These are phyloP conservation scores for Hypholoma fasciculare DNA, from an alignment of 768 basidiomycete species.

Conservation along the genomic window DNA sequence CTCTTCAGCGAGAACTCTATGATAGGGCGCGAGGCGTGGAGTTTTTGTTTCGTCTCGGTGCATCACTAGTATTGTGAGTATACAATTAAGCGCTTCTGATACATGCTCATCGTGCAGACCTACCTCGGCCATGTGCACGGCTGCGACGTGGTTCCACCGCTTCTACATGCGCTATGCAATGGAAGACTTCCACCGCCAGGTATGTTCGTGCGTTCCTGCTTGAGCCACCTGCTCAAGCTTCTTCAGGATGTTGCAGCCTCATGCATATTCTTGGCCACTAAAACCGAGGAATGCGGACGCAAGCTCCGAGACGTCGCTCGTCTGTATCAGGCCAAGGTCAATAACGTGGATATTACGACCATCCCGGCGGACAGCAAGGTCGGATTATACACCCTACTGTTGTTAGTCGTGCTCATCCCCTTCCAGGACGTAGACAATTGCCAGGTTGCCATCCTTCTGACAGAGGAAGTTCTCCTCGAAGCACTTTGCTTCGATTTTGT, in stretches of 20 bases:
- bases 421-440: constrained; percentile 74
- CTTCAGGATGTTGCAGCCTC: constrained; percentile 79
- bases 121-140: constrained; percentile 80
- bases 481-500: constrained; percentile 87
- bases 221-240: constrained; percentile 10
- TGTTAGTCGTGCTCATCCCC: constrained; percentile 6
- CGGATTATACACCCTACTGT: constrained; percentile 6
- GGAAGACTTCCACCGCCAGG: constrained; percentile 81
- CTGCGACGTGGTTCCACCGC: constrained; percentile 88
- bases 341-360: constrained; percentile 50
- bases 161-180: constrained; percentile 88
- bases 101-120: constrained; percentile 46
- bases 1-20: constrained; percentile 72
- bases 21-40: constrained; percentile 82
- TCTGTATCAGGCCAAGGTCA: constrained; percentile 70
- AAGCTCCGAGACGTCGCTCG: constrained; percentile 85
- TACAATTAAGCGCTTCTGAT: no score
- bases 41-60: constrained; percentile 81
- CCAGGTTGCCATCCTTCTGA: constrained; percentile 65
- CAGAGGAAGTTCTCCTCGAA: constrained; percentile 79
- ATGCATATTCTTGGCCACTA: constrained; percentile 88
- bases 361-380: constrained; percentile 70
- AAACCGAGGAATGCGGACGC: constrained; percentile 86
- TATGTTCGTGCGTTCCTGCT: constrained; percentile 30
- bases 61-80: constrained; percentile 74